phyloP scores from a whole-genome alignment of 2,329 filamentous ascomycete genomes.

The Amesomyces nigricolor region DNA sequence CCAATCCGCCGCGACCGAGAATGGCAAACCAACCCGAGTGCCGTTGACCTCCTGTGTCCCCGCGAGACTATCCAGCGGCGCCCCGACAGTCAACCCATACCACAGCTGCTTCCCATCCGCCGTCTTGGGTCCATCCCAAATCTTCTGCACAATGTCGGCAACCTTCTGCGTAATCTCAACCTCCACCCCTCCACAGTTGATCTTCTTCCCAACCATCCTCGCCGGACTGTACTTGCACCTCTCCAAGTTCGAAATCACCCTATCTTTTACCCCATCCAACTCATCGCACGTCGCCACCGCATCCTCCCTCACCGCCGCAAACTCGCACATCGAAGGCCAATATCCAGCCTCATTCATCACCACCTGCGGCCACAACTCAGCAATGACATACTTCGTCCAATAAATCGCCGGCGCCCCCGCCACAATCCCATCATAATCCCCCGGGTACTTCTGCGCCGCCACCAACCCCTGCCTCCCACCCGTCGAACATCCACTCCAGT shows the following conservation, averaged over 20 bases:
- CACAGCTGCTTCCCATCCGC: neutral
- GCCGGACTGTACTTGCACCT: neutral
- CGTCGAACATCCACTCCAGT: slow-evolving; percentile 54
- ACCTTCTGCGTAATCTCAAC: neutral
- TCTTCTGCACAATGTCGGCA: neutral
- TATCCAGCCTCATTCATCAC: slow-evolving; percentile 9
- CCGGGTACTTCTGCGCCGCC: slow-evolving; percentile 46
- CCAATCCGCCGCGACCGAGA: neutral
- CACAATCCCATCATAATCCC: slow-evolving; percentile 52
- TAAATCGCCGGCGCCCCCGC: slow-evolving; percentile 41
- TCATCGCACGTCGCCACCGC: neutral
- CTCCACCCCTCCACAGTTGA: neutral
- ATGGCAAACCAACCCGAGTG: neutral
- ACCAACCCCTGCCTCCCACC: slow-evolving; percentile 54
- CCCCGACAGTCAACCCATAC: neutral
- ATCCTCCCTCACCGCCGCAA: slow-evolving; percentile 4
- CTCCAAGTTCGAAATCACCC: neutral
- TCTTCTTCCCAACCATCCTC: neutral
- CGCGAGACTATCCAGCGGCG: neutral
- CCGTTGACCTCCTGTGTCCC: neutral
- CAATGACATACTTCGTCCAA: slow-evolving; percentile 36
- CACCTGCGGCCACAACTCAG: slow-evolving; percentile 28
- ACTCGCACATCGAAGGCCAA: neutral
- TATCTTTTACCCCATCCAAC: neutral
- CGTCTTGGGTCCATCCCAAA: neutral